These are phyloP conservation scores for Colletotrichum caudatum DNA, from an alignment of 2,329 filamentous ascomycete species.

Conservation along the genomic window DNA sequence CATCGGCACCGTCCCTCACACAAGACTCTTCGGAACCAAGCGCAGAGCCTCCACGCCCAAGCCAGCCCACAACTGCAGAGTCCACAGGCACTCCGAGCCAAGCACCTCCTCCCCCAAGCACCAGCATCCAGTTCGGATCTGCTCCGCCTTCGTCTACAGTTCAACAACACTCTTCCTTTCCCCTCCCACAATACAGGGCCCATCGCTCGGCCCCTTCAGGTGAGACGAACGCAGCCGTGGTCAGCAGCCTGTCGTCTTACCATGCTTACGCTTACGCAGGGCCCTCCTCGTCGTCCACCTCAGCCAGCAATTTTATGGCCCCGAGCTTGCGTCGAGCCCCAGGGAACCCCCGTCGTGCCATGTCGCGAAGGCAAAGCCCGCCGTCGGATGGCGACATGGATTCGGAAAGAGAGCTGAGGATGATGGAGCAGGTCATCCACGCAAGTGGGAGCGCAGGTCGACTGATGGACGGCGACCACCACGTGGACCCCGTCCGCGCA, in stretches of 20 bases:
- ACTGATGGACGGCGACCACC: conserved; percentile 12
- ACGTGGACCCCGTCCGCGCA: conserved; percentile 51
- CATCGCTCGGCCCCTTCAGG: conserved; percentile 15
- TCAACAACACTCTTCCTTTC: conserved; percentile 11
- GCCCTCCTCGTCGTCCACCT: conserved; percentile 10
- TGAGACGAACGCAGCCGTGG: neutral
- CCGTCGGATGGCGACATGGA: conserved; percentile 28
- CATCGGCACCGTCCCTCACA: neutral
- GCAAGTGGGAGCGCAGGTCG: conserved; percentile 2
- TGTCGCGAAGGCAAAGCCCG: conserved; percentile 30
- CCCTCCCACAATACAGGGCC: conserved; percentile 11
- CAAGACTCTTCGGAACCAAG: conserved; percentile 1
- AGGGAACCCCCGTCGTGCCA: conserved; percentile 10
- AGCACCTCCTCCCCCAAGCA: conserved; percentile 11
- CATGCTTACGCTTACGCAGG: conserved; percentile 11
- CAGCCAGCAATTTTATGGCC: conserved; percentile 2
- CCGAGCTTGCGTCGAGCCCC: conserved; percentile 23
- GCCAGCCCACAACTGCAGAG: conserved; percentile 1
- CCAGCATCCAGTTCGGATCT: conserved; percentile 40
- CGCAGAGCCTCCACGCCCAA: neutral
- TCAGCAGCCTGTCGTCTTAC: no score
- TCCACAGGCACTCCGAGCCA: conserved; percentile 4
- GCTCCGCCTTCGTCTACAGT: conserved; percentile 33
- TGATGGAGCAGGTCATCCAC: conserved; percentile 38
- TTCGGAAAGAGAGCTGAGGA: conserved; percentile 27